Conservation (phyloP, 192 early-diverging fungal species). For the Coemansia sp. region DNA sequence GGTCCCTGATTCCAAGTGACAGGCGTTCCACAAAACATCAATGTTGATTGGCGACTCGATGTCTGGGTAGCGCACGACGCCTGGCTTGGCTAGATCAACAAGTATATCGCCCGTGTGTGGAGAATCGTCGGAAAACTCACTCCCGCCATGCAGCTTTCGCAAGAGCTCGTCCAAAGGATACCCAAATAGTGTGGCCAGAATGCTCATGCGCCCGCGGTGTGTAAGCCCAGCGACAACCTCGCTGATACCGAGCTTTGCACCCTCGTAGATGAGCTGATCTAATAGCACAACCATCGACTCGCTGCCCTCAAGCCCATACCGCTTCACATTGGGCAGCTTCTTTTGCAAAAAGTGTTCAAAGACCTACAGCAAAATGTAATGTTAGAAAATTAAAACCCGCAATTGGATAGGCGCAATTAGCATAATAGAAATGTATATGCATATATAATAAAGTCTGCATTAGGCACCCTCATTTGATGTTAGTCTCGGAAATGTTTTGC, state of each 20-base stretch:
- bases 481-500: too few species aligned
- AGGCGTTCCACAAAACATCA: slow-evolving; percentile 87
- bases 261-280: slow-evolving; percentile 72
- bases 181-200: slow-evolving; percentile 78
- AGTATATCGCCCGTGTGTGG: slow-evolving; percentile 82
- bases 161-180: slow-evolving; percentile 76
- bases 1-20: slow-evolving; percentile 90
- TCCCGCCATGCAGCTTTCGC: slow-evolving; percentile 87
- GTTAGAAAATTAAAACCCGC: not conserved
- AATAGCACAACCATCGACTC: slow-evolving; percentile 91
- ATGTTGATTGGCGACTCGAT: slow-evolving; percentile 55
- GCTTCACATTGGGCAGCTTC: slow-evolving; percentile 89
- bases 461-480: not conserved
- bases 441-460: not conserved
- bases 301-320: slow-evolving; percentile 95
- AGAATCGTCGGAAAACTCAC: slow-evolving; percentile 77
- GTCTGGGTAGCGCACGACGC: slow-evolving; percentile 60
- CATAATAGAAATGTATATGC: too few species aligned
- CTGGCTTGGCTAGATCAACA: slow-evolving; percentile 76
- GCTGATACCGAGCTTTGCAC: slow-evolving; percentile 56
- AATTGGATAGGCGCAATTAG: too few species aligned
- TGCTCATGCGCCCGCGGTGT: slow-evolving; percentile 89
- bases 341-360: slow-evolving; percentile 97
- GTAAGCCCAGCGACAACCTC: slow-evolving; percentile 87
- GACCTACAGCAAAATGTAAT: slow-evolving; percentile 2